A percentile compares a stretch with the other conserved stretches of the same genome.
Conservation (phyloP, 768 basidiomycete genomes). For the Boletus vermiculosoides region DNA sequence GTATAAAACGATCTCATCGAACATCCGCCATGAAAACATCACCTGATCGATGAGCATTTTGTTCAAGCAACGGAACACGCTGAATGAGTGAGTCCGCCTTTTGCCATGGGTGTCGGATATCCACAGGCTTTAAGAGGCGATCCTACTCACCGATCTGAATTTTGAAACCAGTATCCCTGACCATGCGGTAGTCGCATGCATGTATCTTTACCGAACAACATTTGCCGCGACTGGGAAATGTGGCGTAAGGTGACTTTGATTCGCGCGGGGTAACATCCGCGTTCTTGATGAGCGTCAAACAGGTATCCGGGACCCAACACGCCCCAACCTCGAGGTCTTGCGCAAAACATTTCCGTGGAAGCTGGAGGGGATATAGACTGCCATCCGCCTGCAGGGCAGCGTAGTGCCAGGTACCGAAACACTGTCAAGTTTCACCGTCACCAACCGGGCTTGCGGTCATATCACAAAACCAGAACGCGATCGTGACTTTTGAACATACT, state of each 20-base stretch:
- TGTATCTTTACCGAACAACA: neutral
- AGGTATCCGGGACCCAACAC: conserved; percentile 2
- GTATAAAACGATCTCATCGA: neutral
- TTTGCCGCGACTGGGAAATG: neutral
- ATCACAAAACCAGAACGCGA: conserved; percentile 2
- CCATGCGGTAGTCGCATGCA: conserved; percentile 17
- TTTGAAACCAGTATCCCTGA: conserved; percentile 7
- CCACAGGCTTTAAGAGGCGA: conserved; percentile 7
- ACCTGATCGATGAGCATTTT: conserved; percentile 9
- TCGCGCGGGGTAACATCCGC: neutral
- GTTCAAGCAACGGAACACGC: conserved; percentile 9
- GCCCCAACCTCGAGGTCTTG: conserved; percentile 17
- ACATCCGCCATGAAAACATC: conserved; percentile 4
- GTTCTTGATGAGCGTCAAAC: conserved; percentile 13
- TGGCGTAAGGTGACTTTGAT: conserved; percentile 5
- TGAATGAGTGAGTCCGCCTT: conserved; percentile 13
- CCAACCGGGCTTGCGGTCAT: neutral
- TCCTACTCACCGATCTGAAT: neutral
- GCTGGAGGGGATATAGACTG: conserved; percentile 17
- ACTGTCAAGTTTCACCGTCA: neutral
- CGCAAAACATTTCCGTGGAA: neutral
- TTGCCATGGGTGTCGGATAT: conserved; percentile 2
- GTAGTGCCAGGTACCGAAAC: conserved; percentile 5
- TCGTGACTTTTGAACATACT: conserved; percentile 4
- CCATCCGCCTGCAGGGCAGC: neutral